A percentile compares a stretch with the other conserved stretches of the same genome.
phyloP scores from a whole-genome alignment of 2,329 filamentous ascomycete genomes.

The Monosporascus sp. region DNA sequence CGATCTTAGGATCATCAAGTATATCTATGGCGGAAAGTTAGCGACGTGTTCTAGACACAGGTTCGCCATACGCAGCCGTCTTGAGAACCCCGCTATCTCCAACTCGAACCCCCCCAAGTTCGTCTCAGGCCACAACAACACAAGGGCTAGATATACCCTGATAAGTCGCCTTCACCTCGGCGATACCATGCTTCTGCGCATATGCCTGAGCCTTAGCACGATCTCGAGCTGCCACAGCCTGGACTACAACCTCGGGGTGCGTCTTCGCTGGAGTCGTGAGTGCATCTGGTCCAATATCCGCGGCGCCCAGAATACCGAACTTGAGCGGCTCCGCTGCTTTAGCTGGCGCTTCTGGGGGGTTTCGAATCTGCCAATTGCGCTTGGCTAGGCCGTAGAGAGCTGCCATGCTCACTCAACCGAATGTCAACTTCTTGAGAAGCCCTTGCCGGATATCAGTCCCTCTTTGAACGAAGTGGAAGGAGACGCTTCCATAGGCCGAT shows the following conservation, averaged over 20 bases:
- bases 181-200: conserved; percentile 46
- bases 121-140: too few relatives aligned
- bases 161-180: conserved; percentile 42
- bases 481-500: too few relatives aligned
- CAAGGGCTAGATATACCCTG: conserved; percentile 30
- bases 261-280: conserved; percentile 44
- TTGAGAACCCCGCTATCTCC: not conserved
- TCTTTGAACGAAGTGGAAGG: too few relatives aligned
- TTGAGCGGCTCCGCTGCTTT: conserved; percentile 22
- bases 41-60: not conserved
- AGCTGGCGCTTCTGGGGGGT: conserved; percentile 10
- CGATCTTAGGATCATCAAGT: conserved; percentile 36
- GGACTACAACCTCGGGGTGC: conserved; percentile 48
- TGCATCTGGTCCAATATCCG: conserved; percentile 33
- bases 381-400: conserved; percentile 12
- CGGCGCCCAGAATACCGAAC: conserved; percentile 38
- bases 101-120: not conserved
- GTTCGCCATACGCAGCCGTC: not conserved
- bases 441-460: too few relatives aligned
- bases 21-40: conserved; percentile 18
- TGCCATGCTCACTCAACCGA: conserved; percentile 9
- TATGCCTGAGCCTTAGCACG: conserved; percentile 38
- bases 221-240: conserved; percentile 48
- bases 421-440: too few relatives aligned
- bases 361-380: conserved; percentile 18